phyloP scores from a whole-genome alignment of 148 eudicot genomes.

The Tetragonia tetragonoides region DNA sequence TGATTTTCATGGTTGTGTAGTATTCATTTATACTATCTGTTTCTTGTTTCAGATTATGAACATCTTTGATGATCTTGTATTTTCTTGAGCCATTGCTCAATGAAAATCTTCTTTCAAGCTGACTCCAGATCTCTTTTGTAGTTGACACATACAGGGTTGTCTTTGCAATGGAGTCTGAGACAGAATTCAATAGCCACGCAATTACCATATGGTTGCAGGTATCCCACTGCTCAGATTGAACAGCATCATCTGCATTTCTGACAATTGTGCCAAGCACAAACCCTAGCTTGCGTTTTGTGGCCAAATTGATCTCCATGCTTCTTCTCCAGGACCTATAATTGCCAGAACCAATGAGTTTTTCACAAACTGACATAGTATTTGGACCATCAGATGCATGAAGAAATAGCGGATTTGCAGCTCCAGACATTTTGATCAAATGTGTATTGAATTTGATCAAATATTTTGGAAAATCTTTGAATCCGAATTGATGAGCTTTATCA shows the following conservation, averaged over 20 bases:
- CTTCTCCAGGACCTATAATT: background rate
- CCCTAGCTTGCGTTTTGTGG: background rate
- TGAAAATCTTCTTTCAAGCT: background rate
- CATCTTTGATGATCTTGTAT: background rate
- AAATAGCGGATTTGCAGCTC: background rate
- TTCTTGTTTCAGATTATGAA: background rate
- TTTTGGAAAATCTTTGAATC: no score
- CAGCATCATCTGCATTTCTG: background rate
- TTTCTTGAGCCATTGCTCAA: background rate
- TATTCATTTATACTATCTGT: no score
- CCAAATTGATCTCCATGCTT: background rate
- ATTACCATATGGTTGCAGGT: background rate
- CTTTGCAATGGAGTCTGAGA: background rate
- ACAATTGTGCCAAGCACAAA: background rate
- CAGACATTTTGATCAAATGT: background rate
- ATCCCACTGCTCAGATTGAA: background rate
- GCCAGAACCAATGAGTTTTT: background rate
- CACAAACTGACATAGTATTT: background rate
- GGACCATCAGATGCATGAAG: background rate
- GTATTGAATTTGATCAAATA: no score
- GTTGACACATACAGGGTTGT: background rate
- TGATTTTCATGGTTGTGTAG: background rate
- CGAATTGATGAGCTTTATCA: no score
- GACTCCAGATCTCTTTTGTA: background rate
- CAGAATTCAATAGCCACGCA: background rate